Percentiles rank a stretch among this genome's conserved stretches.
Evolutionary conservation across 2,329 filamentous ascomycete genomes (phyloP).

Genomic region (Colletotrichum sojae): DNA sequence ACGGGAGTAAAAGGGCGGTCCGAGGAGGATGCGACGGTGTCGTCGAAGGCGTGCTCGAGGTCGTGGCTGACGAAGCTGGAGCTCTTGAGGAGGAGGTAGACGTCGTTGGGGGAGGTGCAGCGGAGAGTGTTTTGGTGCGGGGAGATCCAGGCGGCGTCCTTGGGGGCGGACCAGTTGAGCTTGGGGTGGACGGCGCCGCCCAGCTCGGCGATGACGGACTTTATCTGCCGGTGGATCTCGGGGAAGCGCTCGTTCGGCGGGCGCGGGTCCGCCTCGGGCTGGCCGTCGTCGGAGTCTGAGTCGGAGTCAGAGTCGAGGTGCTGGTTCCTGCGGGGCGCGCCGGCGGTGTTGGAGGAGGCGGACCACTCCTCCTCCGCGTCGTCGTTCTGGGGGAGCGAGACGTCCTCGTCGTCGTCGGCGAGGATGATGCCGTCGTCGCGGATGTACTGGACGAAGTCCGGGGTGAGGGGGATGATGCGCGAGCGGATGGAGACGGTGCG

Average conservation of each 20-base stretch:
- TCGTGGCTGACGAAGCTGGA: constrained; percentile 97
- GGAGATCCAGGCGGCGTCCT: constrained; percentile 95
- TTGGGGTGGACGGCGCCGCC: constrained; percentile 92
- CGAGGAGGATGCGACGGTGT: constrained; percentile 63
- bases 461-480: constrained; percentile 82
- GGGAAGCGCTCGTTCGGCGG: constrained; percentile 73
- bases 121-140: constrained; percentile 89
- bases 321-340: constrained; percentile 43
- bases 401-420: constrained; percentile 73
- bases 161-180: constrained; percentile 96
- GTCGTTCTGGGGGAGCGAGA: constrained; percentile 55
- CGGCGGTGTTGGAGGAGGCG: constrained; percentile 40
- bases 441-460: constrained; percentile 86
- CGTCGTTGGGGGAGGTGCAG: constrained; percentile 88
- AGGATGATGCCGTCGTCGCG: constrained; percentile 93
- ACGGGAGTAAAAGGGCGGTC: constrained; percentile 75
- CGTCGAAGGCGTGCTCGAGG: constrained; percentile 92
- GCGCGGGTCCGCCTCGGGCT: constrained; percentile 56
- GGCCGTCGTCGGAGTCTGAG: constrained; percentile 66
- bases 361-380: constrained; percentile 70
- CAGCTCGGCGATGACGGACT: constrained; percentile 82
- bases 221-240: constrained; percentile 83
- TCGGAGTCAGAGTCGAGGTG: constrained; percentile 57
- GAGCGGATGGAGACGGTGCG: constrained; percentile 87
- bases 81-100: constrained; percentile 94